Base-by-base conservation (phyloP, 805 yeast species). In the Yarrowia deformans region DNA sequence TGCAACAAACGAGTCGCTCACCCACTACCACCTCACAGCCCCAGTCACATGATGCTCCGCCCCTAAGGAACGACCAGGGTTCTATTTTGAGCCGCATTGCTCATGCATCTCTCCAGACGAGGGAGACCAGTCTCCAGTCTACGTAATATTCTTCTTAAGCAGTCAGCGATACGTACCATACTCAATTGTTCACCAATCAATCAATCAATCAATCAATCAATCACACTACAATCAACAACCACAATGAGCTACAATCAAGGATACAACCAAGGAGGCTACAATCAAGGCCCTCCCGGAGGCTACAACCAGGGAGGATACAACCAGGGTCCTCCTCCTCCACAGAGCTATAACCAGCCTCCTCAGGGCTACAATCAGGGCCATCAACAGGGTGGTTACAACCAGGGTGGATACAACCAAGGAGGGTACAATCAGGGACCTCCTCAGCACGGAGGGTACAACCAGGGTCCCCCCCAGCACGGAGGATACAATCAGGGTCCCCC, bases 381-480 rank as follows among this genome's bases (percentile, higher is more conserved):
- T 18, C 64, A 42, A 37, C 68, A 64, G 2, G 35, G 42, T 10
- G 64, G 54, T 9, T 63, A 63, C 32, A 50, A 34, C 18, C 68
- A 61, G 34, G 49, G 49, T 9, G 49, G 49, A 8, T 48, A 48
- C 35, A 46, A 46, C 12, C 69, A 67, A 13, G 70, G 69, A 68
- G 49, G 49, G 14, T 48, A 48, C 35, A 46, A 46, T 8, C 69
- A 67, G 14, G 70, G 66, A 7, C 63, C 63, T 42, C 63, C 63
- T 32, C 63, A 56, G 40, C 68, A 67, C 18, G 69, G 69, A 68
- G 70, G 70, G 32, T 49, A 56, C 63, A 56, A 56, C 39, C 63
- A 56, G 14, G 63, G 63, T 5, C 50, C 50, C 18, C 64, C 64
- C n/a, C 63, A 54, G 48, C 67, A 67, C 8, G 69, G 69, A 18